Evolutionary conservation across 2,329 filamentous ascomycete genomes (phyloP), one percentile per base, ranked within the genome.

Genomic region (Xylariaceae sp.): DNA sequence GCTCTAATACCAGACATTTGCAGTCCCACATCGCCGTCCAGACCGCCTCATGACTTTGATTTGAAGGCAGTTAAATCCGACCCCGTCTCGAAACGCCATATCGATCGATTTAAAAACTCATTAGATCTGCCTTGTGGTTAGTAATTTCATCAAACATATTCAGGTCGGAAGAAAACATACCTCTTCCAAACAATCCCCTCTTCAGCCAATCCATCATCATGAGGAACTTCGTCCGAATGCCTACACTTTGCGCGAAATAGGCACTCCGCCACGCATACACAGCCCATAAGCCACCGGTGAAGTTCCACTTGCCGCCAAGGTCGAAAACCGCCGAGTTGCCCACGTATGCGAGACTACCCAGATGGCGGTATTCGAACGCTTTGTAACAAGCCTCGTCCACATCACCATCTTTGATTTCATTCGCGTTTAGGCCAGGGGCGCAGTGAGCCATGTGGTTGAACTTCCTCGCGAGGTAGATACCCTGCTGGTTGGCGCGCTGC

Each of bases 151-250:
- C 45, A 53, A 41, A 56, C 55, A 44, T 47, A 41, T 31, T 19
- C 12, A 10, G 45, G 13, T n/a, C 42, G 22, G 7, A 12, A 28
- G 11, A 12, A n/a, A 33, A 76, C 86, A 76, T 73, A 97, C 93
- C 94, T 86, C 94, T 82, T 61, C 94, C 94, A 75, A 99, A 99
- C 18, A 99, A 72, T 12, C 90, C 89, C 68, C 95, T 81, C 82
- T 97, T 99, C n/a, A 84, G 86, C 94, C 94, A 99, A 70, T 99
- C 94, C 94, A 99, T 97, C 16, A 91, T 91, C 71, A 99, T 78
- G 65, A 99, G 73, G 59, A 90, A 82, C 57, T 93, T 83, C 22
- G 94, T 99, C 61, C 94, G 79, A 54, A 97, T 80, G 71, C 92
- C 97, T 44, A 99, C 94, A 66, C 90, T 96, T 77, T 99, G 90